These are phyloP conservation scores for Stemphylium vesicarium DNA, from an alignment of 2,329 filamentous ascomycete species.

Conservation along the genomic window DNA sequence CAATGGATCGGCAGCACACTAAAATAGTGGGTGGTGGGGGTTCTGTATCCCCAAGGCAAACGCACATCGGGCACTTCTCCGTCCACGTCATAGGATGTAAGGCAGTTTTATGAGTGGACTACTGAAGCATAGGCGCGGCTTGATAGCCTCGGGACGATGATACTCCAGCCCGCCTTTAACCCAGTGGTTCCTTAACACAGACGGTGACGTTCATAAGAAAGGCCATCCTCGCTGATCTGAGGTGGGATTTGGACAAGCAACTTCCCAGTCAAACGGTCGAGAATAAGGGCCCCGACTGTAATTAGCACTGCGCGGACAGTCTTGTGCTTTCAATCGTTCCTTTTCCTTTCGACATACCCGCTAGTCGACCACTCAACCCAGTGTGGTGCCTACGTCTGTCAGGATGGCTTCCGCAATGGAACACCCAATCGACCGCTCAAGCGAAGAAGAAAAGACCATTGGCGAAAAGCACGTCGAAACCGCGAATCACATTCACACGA, in stretches of 20 bases:
- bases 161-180: constrained; percentile 6
- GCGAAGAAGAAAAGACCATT: constrained; percentile 30
- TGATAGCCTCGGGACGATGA: constrained; percentile 23
- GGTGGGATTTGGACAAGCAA: background rate
- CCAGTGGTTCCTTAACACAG: background rate
- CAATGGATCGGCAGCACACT: too few species aligned
- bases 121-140: background rate
- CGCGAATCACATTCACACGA: constrained; percentile 16
- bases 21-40: too few species aligned
- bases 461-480: constrained; percentile 15
- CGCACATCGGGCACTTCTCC: background rate
- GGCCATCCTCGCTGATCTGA: background rate
- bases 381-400: background rate
- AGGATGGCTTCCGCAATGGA: constrained; percentile 33
- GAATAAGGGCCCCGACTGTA: background rate
- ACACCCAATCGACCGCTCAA: constrained; percentile 22
- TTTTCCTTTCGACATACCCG: too few species aligned
- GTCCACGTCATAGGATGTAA: background rate
- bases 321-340: background rate
- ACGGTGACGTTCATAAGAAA: constrained; percentile 6
- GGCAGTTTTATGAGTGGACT: background rate
- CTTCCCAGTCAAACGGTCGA: constrained; percentile 2
- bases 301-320: background rate
- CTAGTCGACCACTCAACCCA: background rate
- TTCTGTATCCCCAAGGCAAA: too few species aligned